These are phyloP conservation scores for Hymenochaete sp. DNA, from an alignment of 1,284 basidiomycete genomes.

Conservation along the genomic window DNA sequence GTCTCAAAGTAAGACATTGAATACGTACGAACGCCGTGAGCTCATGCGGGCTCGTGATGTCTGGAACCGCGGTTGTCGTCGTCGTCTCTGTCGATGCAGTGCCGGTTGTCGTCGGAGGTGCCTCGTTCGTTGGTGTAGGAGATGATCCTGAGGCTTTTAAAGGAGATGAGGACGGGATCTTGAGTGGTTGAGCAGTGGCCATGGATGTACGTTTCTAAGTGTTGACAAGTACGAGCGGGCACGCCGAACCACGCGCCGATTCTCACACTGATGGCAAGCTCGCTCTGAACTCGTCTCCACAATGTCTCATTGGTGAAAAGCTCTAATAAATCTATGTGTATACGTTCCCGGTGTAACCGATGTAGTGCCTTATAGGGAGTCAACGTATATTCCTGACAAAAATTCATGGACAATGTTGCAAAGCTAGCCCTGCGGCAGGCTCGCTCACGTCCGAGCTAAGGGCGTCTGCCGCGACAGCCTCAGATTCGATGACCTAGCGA, in stretches of 20 bases:
- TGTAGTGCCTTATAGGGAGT: too few species aligned
- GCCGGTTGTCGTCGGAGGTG: background rate
- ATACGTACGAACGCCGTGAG: conserved; percentile 74
- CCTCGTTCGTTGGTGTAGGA: conserved; percentile 9
- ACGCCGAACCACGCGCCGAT: background rate
- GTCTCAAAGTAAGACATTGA: conserved; percentile 3
- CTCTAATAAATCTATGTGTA: too few species aligned
- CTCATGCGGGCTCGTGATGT: conserved; percentile 77
- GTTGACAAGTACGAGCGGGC: background rate
- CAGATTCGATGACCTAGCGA: too few species aligned
- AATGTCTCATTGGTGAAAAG: too few species aligned
- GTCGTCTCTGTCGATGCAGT: conserved; percentile 20
- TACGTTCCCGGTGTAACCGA: too few species aligned
- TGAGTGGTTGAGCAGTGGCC: conserved; percentile 17
- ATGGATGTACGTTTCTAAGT: background rate
- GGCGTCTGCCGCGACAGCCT: too few species aligned
- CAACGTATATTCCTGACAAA: too few species aligned
- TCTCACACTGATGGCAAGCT: background rate
- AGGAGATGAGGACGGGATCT: conserved; percentile 10
- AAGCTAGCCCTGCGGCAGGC: too few species aligned
- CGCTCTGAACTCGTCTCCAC: background rate
- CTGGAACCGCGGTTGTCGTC: too few species aligned
- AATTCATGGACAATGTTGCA: too few species aligned
- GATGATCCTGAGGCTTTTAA: conserved; percentile 7
- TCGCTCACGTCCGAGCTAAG: too few species aligned